phyloP scores from a whole-genome alignment of 2,329 filamentous ascomycete species.

The Paecilomyces sp. region DNA sequence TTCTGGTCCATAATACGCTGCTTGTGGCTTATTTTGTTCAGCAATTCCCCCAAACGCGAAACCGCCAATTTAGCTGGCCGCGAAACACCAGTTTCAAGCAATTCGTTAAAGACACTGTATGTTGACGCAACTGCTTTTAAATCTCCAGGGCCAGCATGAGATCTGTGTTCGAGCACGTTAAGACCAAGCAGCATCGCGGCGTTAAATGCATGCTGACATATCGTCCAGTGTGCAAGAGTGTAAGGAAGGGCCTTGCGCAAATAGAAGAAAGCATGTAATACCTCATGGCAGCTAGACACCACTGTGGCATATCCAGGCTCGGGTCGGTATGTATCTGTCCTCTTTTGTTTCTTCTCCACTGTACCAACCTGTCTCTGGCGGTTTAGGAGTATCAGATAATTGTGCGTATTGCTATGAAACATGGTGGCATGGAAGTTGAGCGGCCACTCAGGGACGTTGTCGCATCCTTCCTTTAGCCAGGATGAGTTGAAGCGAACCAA shows the following conservation, averaged over 20 bases:
- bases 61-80: neutral
- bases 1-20: neutral
- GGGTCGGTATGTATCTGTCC: neutral
- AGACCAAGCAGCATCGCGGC: slow-evolving; percentile 1
- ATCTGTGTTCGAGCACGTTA: neutral
- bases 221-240: neutral
- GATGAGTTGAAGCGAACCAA: neutral
- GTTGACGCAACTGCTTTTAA: neutral
- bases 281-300: slow-evolving; percentile 1
- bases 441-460: neutral
- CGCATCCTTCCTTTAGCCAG: neutral
- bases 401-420: slow-evolving; percentile 1
- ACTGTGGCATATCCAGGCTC: neutral
- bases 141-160: neutral
- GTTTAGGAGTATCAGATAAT: slow-evolving; percentile 4
- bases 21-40: neutral
- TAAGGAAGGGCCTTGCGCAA: neutral
- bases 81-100: neutral
- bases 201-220: slow-evolving; percentile 2
- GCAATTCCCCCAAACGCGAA: neutral
- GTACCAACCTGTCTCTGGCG: neutral
- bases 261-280: slow-evolving; percentile 1
- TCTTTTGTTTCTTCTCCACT: neutral
- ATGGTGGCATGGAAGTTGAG: slow-evolving; percentile 1
- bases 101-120: neutral